These are phyloP conservation scores for Strobilomyces echinocephalus DNA, from an alignment of 768 basidiomycete species.

Conservation along the genomic window DNA sequence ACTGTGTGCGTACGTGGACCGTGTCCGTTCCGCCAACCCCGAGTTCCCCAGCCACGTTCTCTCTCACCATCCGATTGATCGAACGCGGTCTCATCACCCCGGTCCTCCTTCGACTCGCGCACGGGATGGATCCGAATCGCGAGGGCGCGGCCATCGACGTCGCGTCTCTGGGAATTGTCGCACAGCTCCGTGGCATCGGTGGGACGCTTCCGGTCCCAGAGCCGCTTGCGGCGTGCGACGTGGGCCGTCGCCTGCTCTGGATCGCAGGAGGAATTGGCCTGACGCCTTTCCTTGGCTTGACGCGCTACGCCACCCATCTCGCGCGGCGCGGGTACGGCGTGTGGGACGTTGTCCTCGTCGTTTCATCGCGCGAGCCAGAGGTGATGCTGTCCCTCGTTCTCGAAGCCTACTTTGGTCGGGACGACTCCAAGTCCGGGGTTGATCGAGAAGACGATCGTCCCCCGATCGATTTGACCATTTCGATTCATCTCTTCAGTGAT, in stretches of 20 bases:
- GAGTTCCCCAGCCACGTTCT: slow-evolving; percentile 23
- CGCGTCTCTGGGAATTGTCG: slow-evolving; percentile 35
- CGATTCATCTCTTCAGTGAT: slow-evolving; percentile 16
- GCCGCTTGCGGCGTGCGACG: slow-evolving; percentile 22
- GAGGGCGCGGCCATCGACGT: slow-evolving; percentile 7
- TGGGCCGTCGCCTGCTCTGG: slow-evolving; percentile 41
- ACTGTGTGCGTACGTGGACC: slow-evolving; percentile 63
- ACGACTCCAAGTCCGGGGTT: neutral
- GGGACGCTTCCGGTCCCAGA: slow-evolving; percentile 40
- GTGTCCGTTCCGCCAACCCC: slow-evolving; percentile 36
- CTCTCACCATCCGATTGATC: slow-evolving; percentile 54
- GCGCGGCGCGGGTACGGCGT: slow-evolving; percentile 12
- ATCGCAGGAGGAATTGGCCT: slow-evolving; percentile 63
- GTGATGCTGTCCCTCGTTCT: slow-evolving; percentile 43
- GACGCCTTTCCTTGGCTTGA: slow-evolving; percentile 60
- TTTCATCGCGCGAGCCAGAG: slow-evolving; percentile 53
- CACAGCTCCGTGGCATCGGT: slow-evolving; percentile 48
- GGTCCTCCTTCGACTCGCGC: slow-evolving; percentile 44
- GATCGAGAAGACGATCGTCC: neutral
- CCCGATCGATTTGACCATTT: slow-evolving; percentile 12
- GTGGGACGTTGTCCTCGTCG: slow-evolving; percentile 44
- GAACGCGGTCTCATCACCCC: slow-evolving; percentile 52
- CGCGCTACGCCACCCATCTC: slow-evolving; percentile 23
- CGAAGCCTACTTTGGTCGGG: slow-evolving; percentile 19
- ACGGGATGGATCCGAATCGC: slow-evolving; percentile 7